These are phyloP conservation scores for Diaporthe vexans DNA, from an alignment of 2,329 filamentous ascomycete species.

Conservation along the genomic window DNA sequence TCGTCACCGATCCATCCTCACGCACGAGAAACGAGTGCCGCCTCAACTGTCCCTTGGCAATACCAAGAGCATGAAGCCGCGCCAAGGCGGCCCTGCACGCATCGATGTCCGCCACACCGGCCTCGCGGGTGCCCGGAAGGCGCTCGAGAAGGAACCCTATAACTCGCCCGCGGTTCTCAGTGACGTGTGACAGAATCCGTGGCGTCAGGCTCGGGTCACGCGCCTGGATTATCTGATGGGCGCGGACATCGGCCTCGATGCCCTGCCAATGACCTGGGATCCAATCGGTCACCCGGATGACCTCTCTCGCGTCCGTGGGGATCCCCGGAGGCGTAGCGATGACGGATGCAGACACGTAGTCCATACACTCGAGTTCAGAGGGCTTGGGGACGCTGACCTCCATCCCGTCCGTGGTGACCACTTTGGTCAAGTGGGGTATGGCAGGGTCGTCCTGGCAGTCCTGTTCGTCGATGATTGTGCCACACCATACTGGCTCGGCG, in stretches of 20 bases:
- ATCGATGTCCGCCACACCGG: slow-evolving; percentile 11
- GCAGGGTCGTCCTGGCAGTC: neutral
- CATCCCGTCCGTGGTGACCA: neutral
- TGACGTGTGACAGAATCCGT: slow-evolving; percentile 29
- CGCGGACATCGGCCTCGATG: slow-evolving; percentile 6
- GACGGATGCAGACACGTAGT: neutral
- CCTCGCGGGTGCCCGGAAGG: slow-evolving; percentile 17
- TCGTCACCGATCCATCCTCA: neutral
- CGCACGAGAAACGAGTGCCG: slow-evolving; percentile 29
- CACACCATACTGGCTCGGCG: neutral
- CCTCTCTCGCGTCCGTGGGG: neutral
- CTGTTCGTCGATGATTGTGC: neutral
- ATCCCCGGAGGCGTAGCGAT: neutral
- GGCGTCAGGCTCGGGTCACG: slow-evolving; percentile 17
- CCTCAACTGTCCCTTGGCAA: neutral
- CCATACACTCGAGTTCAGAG: neutral
- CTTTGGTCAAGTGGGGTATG: neutral
- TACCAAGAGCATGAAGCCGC: slow-evolving; percentile 27
- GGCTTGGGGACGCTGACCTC: slow-evolving; percentile 1
- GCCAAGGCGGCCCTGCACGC: neutral
- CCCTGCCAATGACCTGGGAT: neutral
- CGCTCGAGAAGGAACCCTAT: slow-evolving; percentile 31
- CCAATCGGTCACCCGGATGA: slow-evolving; percentile 7
- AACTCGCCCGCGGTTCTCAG: slow-evolving; percentile 18
- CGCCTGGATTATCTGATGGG: slow-evolving; percentile 28